Percentiles rank a stretch among this genome's conserved stretches.
Evolutionary conservation across 73 alveolate species (phyloP).

Genomic region (Paramecium tetraurelia): DNA sequence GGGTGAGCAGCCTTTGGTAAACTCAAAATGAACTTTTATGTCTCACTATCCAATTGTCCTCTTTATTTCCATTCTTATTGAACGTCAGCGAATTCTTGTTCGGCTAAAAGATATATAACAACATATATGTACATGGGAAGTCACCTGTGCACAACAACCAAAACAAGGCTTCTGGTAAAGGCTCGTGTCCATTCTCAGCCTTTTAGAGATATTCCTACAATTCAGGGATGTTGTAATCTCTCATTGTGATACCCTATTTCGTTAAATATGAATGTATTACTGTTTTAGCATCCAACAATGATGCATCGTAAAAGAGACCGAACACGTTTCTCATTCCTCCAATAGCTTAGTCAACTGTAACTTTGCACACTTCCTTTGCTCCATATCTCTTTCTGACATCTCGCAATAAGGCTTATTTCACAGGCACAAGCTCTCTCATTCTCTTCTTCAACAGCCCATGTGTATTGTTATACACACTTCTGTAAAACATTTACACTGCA

Average conservation of each 20-base stretch:
- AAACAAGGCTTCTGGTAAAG: slow-evolving; percentile 88
- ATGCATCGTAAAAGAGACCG: slow-evolving; percentile 83
- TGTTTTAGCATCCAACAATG: slow-evolving; percentile 76
- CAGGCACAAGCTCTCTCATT: slow-evolving; percentile 71
- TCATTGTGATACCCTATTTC: slow-evolving; percentile 73
- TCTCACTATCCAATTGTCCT: slow-evolving; percentile 66
- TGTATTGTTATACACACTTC: background rate
- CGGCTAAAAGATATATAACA: slow-evolving; percentile 8
- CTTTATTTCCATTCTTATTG: slow-evolving; percentile 67
- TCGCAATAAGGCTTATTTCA: slow-evolving; percentile 45
- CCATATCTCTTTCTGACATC: slow-evolving; percentile 74
- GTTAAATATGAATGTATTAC: background rate
- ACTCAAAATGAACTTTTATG: slow-evolving; percentile 57
- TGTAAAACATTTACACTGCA: slow-evolving; percentile 7
- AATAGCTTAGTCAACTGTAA: slow-evolving; percentile 79
- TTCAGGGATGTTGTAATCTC: slow-evolving; percentile 77
- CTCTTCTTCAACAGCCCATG: slow-evolving; percentile 61
- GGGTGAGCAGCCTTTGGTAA: slow-evolving; percentile 83
- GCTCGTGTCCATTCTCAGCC: slow-evolving; percentile 64
- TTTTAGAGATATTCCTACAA: slow-evolving; percentile 64
- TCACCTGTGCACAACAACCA: slow-evolving; percentile 91
- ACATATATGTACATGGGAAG: slow-evolving; percentile 67
- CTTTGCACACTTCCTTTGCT: slow-evolving; percentile 67
- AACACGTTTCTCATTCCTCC: slow-evolving; percentile 93
- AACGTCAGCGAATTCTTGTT: slow-evolving; percentile 64